Base-by-base conservation (phyloP, 306 rosid genomes). In the Mimosa bimucronata region DNA sequence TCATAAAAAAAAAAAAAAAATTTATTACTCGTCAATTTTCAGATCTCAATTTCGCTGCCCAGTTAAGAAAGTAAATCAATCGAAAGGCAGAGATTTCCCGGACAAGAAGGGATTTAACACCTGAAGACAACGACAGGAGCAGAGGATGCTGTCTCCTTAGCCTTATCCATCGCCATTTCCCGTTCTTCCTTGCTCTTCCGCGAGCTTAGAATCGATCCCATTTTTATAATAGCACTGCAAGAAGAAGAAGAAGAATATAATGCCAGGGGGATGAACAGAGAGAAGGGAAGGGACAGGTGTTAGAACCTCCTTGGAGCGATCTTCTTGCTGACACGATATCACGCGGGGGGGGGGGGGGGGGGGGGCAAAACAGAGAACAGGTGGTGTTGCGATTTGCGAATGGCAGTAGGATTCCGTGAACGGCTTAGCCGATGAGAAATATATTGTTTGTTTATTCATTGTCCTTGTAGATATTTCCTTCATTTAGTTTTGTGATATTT, bases 81-180 rank as follows among this genome's bases (percentile, higher is more conserved):
- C 1, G 16, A 66, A 34, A 66, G 13, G 45, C 45, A 66, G 26
- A 34, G 13, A 31, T 65, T 31, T 31, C 44, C 42, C 25, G 6
- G 14, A 16, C 44, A 65, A 31, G 29, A 3, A 40, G 29, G 25
- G 19, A 69, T 21, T 3, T 41, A 30, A 44, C 30, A 86, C 89
- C 86, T 86, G 73, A 83, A 86, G 61, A 86, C 75, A 60, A 83
- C 9, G 37, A 80, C 83, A 2, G 89, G 81, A 62, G 87, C 14
- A 9, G 85, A 83, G 72, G 87, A 75, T 10, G 50, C 83, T 6
- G 74, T 67, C 48, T 74, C 68, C 78, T 83, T 83, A 21, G 83
- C 85, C 77, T 86, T 86, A 52, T 80, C 73, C 83, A 83, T 67
- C 3, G 81, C 81, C 69, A 66, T 71, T 83, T 83, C 85, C 64